phyloP scores from a whole-genome alignment of 78 protist genomes.

The Guillardia theta region DNA sequence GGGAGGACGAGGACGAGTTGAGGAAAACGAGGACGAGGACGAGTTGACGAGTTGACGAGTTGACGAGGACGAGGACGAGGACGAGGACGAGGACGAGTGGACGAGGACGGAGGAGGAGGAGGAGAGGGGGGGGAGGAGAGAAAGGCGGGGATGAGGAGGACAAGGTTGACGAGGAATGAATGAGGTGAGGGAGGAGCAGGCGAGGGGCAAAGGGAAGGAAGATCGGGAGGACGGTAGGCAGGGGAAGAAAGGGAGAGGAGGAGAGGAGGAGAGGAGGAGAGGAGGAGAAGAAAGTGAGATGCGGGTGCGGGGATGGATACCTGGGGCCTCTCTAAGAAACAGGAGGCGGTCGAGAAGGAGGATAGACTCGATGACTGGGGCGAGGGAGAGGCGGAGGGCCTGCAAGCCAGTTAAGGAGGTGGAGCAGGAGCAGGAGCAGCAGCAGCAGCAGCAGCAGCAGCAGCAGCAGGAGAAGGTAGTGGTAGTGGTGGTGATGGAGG shows the following conservation, averaged over 20 bases:
- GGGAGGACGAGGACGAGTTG: not conserved
- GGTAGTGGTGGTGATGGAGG: too few relatives aligned
- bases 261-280: too few relatives aligned
- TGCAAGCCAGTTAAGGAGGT: too few relatives aligned
- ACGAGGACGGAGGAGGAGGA: not conserved
- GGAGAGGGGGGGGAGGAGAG: not conserved
- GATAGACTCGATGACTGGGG: not conserved
- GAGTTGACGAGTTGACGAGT: not conserved
- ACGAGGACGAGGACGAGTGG: not conserved
- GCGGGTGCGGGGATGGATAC: too few relatives aligned
- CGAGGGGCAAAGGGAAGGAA: not conserved
- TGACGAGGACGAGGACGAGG: not conserved
- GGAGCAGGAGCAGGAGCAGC: too few relatives aligned
- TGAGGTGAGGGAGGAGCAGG: not conserved
- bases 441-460: too few relatives aligned
- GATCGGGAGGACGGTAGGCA: not conserved
- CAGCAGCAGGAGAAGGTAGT: too few relatives aligned
- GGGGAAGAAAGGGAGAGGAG: too few relatives aligned
- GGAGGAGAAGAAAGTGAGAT: too few relatives aligned
- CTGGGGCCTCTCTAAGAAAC: not conserved
- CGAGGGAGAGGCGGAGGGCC: slow-evolving; percentile 24
- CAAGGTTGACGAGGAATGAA: not conserved
- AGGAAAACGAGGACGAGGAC: not conserved
- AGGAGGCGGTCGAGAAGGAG: slow-evolving; percentile 28
- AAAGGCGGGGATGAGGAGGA: not conserved